Base-by-base conservation (phyloP, 192 early-diverging fungal genomes). In the Coemansia sp. region DNA sequence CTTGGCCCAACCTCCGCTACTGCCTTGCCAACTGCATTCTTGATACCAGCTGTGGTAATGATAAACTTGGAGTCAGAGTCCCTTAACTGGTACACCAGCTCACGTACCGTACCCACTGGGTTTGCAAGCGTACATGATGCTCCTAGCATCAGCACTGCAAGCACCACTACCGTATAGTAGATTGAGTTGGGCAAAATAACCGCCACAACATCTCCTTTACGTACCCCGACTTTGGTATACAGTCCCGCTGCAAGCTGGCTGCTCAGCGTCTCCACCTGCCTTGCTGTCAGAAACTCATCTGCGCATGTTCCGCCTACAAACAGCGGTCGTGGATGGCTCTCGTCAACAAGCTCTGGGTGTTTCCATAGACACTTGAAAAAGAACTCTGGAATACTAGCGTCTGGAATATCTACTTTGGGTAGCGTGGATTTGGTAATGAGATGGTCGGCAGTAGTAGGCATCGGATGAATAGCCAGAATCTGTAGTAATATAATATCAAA, bases 41-140 rank as follows among this genome's bases (percentile, higher is more conserved):
- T 59, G 37, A 72, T 40, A 3, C 68, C 60, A 54, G 69, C 15
- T 16, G 74, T 75, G 15, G 88, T 88, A 21, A 96, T 70, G 19
- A 94, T 76, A 41, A 73, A 72, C n/a, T 67, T 80, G n/a, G 93
- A 90, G 18, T 84, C 75, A 1, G 89, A 86, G 63, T 94, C 92
- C 15, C 73, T 65, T 48, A 97, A 76, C 68, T 97, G 95, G 58
- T 90, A 84, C 3, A 84, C 82, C 10, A 95, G 79, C 62, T 98
- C 95, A 58, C 84, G 72, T 19, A 77, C 77, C 5, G 88, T 93
- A 72, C 94, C 94, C 15, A 86, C 85, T 32, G 94, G 94, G 67
- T 95, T 97, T 55, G 84, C 87, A 32, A 87, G 85, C 7, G 91
- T 91, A 32, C 92, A 84, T 5, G 87, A 73, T 18, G 85, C 86